These are phyloP conservation scores for Arabis alpina DNA, from an alignment of 345 rosid species.

Conservation along the genomic window DNA sequence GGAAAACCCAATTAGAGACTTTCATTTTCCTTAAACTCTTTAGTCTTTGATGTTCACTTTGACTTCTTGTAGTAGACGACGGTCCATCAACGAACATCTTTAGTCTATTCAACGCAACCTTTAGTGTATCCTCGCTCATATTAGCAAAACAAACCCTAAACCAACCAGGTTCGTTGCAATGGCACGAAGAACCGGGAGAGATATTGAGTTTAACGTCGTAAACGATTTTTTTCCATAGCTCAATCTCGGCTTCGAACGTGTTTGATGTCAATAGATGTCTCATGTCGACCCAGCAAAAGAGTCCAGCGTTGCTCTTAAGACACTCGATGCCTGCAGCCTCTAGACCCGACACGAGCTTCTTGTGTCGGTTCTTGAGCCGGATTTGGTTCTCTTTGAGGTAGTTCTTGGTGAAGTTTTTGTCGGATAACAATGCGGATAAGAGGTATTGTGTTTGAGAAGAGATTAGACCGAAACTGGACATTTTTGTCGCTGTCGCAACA, in stretches of 20 bases:
- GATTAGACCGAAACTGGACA: slow-evolving; percentile 86
- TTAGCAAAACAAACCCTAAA: slow-evolving; percentile 76
- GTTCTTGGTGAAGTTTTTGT: slow-evolving; percentile 61
- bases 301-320: slow-evolving; percentile 72
- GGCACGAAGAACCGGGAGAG: slow-evolving; percentile 81
- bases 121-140: slow-evolving; percentile 67
- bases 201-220: slow-evolving; percentile 64
- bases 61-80: slow-evolving; percentile 38
- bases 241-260: slow-evolving; percentile 78
- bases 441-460: slow-evolving; percentile 84
- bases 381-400: slow-evolving; percentile 61
- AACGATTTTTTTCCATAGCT: slow-evolving; percentile 76
- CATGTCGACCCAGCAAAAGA: slow-evolving; percentile 88
- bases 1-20: slow-evolving; percentile 70
- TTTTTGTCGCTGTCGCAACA: slow-evolving; percentile 75
- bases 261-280: slow-evolving; percentile 60
- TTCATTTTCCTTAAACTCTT: slow-evolving; percentile 52
- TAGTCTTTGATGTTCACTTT: slow-evolving; percentile 50
- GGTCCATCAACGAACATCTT: slow-evolving; percentile 54
- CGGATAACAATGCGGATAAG: slow-evolving; percentile 65
- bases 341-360: slow-evolving; percentile 59
- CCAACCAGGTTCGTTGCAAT: slow-evolving; percentile 84
- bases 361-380: slow-evolving; percentile 57
- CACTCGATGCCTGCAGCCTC: slow-evolving; percentile 60
- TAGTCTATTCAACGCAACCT: slow-evolving; percentile 58